phyloP scores from a whole-genome alignment of 306 rosid genomes.

The Chamaecrista fasciculata region DNA sequence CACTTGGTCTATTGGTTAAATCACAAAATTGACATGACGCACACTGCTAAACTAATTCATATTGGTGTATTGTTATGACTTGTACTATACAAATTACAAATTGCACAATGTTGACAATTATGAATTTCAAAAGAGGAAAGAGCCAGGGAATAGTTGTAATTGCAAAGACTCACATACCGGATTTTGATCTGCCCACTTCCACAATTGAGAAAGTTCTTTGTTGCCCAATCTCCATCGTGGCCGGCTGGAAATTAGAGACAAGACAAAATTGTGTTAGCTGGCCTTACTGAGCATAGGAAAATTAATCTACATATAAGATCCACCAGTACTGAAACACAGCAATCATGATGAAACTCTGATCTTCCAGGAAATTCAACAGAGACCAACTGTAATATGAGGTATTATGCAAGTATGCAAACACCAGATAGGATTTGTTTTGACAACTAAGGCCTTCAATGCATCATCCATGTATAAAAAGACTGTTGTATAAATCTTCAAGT shows the following conservation, averaged over 20 bases:
- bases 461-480: not conserved
- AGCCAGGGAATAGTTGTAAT: not conserved
- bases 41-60: not conserved
- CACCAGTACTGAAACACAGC: not conserved
- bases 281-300: conserved; percentile 12
- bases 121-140: not conserved
- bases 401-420: not conserved
- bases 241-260: conserved; percentile 50
- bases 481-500: not conserved
- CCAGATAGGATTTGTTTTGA: not conserved
- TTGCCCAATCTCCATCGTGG: conserved; percentile 96
- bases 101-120: not conserved
- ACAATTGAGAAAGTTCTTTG: conserved; percentile 91
- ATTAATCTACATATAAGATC: not conserved
- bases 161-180: conserved; percentile 51
- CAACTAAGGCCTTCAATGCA: not conserved
- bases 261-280: conserved; percentile 5
- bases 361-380: not conserved
- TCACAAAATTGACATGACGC: not conserved
- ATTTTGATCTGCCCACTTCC: conserved; percentile 99
- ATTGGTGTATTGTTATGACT: not conserved
- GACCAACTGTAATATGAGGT: not conserved
- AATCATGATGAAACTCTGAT: not conserved
- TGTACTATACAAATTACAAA: not conserved
- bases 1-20: too few relatives aligned